These are phyloP conservation scores for Podila clonocystis DNA, from an alignment of 192 early-diverging fungal species.

Conservation along the genomic window DNA sequence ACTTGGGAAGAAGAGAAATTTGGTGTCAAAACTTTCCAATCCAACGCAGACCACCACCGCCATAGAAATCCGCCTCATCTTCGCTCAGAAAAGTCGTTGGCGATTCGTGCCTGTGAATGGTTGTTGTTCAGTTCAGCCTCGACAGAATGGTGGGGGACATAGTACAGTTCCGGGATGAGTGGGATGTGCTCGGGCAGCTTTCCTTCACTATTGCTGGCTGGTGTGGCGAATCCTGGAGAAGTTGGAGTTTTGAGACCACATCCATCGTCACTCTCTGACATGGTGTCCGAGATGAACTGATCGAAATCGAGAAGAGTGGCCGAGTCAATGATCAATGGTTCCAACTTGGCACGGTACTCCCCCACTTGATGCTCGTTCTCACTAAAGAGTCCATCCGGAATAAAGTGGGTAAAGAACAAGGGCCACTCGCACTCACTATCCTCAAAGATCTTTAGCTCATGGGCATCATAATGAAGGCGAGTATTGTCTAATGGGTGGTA, in stretches of 20 bases:
- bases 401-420: slow-evolving; percentile 88
- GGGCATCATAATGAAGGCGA: slow-evolving; percentile 83
- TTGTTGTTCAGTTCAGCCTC: slow-evolving; percentile 76
- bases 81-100: slow-evolving; percentile 76
- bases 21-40: neutral
- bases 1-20: neutral
- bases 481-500: slow-evolving; percentile 62
- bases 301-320: slow-evolving; percentile 61
- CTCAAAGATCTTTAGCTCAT: slow-evolving; percentile 86
- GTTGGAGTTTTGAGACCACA: slow-evolving; percentile 42
- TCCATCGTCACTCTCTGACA: slow-evolving; percentile 43
- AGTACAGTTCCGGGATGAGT: slow-evolving; percentile 80
- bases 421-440: slow-evolving; percentile 92
- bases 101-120: slow-evolving; percentile 73
- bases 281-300: slow-evolving; percentile 45
- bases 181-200: slow-evolving; percentile 55
- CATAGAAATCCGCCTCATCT: too few species aligned
- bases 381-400: slow-evolving; percentile 82
- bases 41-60: neutral
- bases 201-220: slow-evolving; percentile 23
- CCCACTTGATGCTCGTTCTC: slow-evolving; percentile 72
- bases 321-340: slow-evolving; percentile 78
- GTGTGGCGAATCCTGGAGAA: slow-evolving; percentile 36
- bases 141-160: slow-evolving; percentile 77
- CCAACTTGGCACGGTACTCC: slow-evolving; percentile 74